Conservation (phyloP, 768 basidiomycete genomes). For the Cyclocybe aegerita region DNA sequence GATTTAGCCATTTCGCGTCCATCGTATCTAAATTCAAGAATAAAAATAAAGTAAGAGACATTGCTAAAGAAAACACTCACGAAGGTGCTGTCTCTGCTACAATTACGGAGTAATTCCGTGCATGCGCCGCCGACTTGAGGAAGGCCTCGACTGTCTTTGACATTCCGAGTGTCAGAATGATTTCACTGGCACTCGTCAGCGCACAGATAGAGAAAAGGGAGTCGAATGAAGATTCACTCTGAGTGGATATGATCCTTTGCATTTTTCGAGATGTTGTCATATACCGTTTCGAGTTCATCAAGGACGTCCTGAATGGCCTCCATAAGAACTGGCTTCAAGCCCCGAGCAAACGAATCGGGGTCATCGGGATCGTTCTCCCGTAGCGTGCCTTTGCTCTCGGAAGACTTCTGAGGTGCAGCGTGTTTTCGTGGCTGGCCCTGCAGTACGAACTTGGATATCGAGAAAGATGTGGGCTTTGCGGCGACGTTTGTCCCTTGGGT, state of each 20-base stretch:
- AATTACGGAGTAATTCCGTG: constrained; percentile 93
- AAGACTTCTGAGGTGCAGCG: constrained; percentile 30
- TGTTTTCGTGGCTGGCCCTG: constrained; percentile 72
- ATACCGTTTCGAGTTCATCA: constrained; percentile 94
- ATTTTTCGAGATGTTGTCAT: constrained; percentile 91
- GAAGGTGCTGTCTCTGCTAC: constrained; percentile 95
- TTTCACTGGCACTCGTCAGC: constrained; percentile 59
- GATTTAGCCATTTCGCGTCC: constrained; percentile 85
- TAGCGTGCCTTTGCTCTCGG: constrained; percentile 55
- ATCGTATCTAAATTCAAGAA: constrained; percentile 53
- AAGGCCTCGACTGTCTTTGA: constrained; percentile 94
- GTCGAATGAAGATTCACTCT: constrained; percentile 54
- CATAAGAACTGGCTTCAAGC: constrained; percentile 90
- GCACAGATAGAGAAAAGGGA: background rate
- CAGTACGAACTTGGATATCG: constrained; percentile 82
- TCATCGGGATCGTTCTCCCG: constrained; percentile 74
- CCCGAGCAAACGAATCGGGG: constrained; percentile 74
- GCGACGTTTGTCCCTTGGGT: constrained; percentile 41
- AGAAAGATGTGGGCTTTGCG: constrained; percentile 46
- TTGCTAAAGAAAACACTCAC: constrained; percentile 52
- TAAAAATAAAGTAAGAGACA: constrained; percentile 1
- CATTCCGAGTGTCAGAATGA: constrained; percentile 80
- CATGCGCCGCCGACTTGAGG: constrained; percentile 85
- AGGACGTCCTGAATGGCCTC: constrained; percentile 96
- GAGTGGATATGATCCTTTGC: constrained; percentile 97